Conservation (phyloP, 805 yeast genomes). For the Saturnispora silvae region DNA sequence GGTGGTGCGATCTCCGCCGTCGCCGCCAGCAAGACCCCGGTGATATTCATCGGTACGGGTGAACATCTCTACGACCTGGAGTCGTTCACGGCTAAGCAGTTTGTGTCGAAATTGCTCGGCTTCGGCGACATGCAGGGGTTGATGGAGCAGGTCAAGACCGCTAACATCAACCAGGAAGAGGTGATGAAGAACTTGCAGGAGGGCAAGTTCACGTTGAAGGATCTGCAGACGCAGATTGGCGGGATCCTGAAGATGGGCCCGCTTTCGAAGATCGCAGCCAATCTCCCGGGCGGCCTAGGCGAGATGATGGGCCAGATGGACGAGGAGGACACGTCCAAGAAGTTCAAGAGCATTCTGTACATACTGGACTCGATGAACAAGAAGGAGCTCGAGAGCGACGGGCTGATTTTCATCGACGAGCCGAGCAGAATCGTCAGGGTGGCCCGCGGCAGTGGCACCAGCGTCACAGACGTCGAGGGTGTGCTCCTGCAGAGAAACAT, state of each 20-base stretch:
- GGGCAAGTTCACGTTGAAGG: constrained; percentile 87
- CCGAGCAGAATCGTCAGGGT: constrained; percentile 83
- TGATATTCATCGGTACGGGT: constrained; percentile 95
- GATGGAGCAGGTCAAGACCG: constrained; percentile 84
- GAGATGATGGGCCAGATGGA: constrained; percentile 78
- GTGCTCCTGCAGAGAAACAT: constrained; percentile 81
- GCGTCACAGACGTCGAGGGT: constrained; percentile 88
- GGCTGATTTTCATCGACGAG: constrained; percentile 63
- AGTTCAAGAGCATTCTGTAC: constrained; percentile 79
- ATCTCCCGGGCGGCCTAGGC: constrained; percentile 89
- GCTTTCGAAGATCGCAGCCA: constrained; percentile 80
- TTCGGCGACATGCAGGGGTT: constrained; percentile 92
- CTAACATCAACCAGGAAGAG: constrained; percentile 81
- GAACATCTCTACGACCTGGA: constrained; percentile 93
- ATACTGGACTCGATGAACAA: constrained; percentile 95
- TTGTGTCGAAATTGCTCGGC: constrained; percentile 85
- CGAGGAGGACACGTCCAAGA: constrained; percentile 81
- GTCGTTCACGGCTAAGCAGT: constrained; percentile 78
- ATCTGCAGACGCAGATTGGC: constrained; percentile 89
- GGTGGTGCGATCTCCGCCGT: constrained; percentile 99
- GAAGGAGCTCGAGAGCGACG: constrained; percentile 84
- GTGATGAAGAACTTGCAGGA: constrained; percentile 87
- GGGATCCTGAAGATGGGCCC: constrained; percentile 97
- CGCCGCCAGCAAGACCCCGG: constrained; percentile 92
- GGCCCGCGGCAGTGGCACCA: constrained; percentile 89